Conservation (phyloP, 768 basidiomycete species). For the Exidia glandulosa region DNA sequence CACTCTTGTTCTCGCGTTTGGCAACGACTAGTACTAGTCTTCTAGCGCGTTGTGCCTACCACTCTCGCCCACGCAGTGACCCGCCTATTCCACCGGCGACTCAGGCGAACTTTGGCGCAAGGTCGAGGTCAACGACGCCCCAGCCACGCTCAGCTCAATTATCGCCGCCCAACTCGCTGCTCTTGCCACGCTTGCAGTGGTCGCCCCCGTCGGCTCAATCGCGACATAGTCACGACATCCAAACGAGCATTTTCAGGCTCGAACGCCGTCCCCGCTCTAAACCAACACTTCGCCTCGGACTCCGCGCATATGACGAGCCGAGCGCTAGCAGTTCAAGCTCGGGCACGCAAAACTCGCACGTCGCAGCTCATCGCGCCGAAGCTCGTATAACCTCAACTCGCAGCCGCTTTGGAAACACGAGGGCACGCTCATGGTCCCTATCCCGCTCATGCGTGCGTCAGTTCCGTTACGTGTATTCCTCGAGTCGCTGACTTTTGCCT, state of each 20-base stretch:
- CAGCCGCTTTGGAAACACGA: neutral
- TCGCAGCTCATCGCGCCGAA: neutral
- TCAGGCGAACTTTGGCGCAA: neutral
- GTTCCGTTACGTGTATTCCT: neutral
- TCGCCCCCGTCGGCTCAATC: neutral
- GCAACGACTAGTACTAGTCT: neutral
- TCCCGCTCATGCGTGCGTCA: neutral
- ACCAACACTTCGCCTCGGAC: neutral
- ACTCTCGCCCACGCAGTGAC: neutral
- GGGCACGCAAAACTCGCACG: neutral
- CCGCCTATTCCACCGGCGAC: neutral
- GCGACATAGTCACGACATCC: no score
- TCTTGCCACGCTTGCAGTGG: neutral
- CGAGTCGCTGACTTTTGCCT: neutral
- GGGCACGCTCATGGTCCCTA: neutral
- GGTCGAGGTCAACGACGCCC: neutral
- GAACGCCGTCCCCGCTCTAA: neutral
- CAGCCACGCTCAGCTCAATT: neutral
- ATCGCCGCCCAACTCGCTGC: neutral
- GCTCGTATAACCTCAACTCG: neutral
- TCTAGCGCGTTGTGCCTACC: neutral
- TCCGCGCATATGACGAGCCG: neutral
- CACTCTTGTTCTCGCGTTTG: neutral
- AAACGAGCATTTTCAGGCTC: neutral
- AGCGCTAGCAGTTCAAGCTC: neutral